A percentile compares a stretch with the other conserved stretches of the same genome.
phyloP scores from a whole-genome alignment of 2,329 filamentous ascomycete genomes.

The Phaeosphaeria sp. region DNA sequence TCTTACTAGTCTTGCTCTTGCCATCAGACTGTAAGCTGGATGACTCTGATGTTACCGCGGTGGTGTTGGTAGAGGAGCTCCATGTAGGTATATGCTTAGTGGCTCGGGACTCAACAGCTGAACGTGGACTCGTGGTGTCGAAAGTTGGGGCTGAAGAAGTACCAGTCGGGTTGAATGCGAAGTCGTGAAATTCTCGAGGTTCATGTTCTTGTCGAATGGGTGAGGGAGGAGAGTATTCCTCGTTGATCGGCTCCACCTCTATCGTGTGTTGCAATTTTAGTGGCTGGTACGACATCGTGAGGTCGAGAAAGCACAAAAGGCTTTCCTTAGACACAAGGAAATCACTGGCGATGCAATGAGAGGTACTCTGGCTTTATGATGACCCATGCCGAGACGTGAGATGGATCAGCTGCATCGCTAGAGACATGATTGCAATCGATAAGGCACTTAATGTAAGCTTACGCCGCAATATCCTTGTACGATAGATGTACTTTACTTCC shows the following conservation, averaged over 20 bases:
- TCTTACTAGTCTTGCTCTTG: constrained; percentile 9
- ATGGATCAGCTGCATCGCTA: not conserved
- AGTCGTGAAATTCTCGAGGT: constrained; percentile 8
- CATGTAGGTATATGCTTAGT: constrained; percentile 10
- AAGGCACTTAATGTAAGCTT: constrained; percentile 1
- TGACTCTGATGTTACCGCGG: constrained; percentile 9
- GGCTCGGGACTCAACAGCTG: constrained; percentile 3
- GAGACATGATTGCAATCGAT: not conserved
- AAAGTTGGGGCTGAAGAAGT: not conserved
- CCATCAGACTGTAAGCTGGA: constrained; percentile 12
- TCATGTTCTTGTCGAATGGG: constrained; percentile 2
- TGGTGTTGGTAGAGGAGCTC: constrained; percentile 13
- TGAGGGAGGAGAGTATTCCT: constrained; percentile 6
- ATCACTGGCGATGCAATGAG: not conserved
- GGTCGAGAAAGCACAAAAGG: not conserved
- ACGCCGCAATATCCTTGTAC: not conserved
- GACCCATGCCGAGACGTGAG: not conserved
- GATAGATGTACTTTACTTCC: not conserved
- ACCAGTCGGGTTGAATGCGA: constrained; percentile 8
- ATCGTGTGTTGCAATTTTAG: constrained; percentile 9
- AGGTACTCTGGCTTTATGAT: not conserved
- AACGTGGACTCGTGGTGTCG: constrained; percentile 1
- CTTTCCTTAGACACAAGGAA: not conserved
- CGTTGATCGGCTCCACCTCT: constrained; percentile 5
- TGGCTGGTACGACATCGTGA: constrained; percentile 11